A percentile compares a stretch with the other conserved stretches of the same genome.
phyloP scores from a whole-genome alignment of 768 basidiomycete species.

The Gelatoporia subvermispora region DNA sequence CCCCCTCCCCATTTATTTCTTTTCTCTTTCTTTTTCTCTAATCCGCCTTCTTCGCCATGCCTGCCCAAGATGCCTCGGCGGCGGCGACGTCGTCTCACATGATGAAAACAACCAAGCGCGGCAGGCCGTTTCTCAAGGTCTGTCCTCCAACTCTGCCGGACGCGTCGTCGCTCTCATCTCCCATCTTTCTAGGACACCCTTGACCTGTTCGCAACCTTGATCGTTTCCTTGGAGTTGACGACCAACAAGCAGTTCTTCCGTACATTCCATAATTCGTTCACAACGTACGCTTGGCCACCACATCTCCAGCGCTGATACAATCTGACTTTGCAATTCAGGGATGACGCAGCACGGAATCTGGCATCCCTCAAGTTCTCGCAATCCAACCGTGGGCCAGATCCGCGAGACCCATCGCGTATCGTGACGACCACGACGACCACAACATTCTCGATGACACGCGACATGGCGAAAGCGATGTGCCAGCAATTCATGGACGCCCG shows the following conservation, averaged over 20 bases:
- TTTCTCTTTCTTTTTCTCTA: constrained; percentile 26
- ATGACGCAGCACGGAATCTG: constrained; percentile 91
- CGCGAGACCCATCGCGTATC: constrained; percentile 94
- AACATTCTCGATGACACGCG: constrained; percentile 98
- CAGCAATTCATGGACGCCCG: constrained; percentile 99
- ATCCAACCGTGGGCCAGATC: constrained; percentile 97
- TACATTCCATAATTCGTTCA: constrained; percentile 89
- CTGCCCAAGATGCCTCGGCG: constrained; percentile 37
- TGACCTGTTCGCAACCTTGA: constrained; percentile 94
- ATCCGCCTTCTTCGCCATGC: constrained; percentile 26
- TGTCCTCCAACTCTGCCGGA: constrained; percentile 6
- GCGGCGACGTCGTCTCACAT: constrained; percentile 79
- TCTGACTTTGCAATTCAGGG: constrained; percentile 42
- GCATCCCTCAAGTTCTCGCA: constrained; percentile 97
- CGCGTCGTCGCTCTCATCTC: constrained; percentile 4
- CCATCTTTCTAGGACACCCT: constrained; percentile 74
- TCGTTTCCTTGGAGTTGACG: constrained; percentile 86
- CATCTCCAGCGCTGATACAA: too few species aligned
- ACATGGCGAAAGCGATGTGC: constrained; percentile 99
- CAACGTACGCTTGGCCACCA: constrained; percentile 66
- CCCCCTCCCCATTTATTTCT: constrained; percentile 28
- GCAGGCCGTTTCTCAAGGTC: constrained; percentile 91
- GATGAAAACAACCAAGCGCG: constrained; percentile 98
- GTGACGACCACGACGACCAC: constrained; percentile 99
- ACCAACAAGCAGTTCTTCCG: constrained; percentile 96